Base-by-base conservation (phyloP, 768 basidiomycete species). In the Naganishia kalamii region DNA sequence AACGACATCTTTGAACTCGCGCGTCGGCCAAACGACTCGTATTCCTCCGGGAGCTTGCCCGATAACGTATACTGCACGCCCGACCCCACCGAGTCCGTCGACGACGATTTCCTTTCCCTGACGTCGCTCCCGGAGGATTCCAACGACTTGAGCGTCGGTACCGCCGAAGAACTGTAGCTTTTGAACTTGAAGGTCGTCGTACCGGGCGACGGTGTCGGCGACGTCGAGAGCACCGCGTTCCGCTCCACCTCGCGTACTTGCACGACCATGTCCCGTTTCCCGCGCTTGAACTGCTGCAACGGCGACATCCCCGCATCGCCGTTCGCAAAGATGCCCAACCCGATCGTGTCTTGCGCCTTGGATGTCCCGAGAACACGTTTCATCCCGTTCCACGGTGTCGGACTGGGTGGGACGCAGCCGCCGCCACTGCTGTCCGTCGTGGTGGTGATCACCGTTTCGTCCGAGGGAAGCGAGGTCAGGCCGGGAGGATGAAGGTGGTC, bases 351-450 rank as follows among this genome's bases (percentile, higher is more conserved):
- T 19, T 35, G n/a, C 21, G 17, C n/a, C 37, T 33, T 21, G 23
- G 37, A 21, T 17, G 54, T 35, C 2, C 21, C 35, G 13, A 57
- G 54, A 23, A n/a, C 35, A 4, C 54, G 54, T 40, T 40, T 37
- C 21, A 41, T 37, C 4, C 54, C 54, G 13, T 57, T 19, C 6
- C 37, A 37, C 1, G 54, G 54, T 6, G 54, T 57, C 8, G 54
- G 54, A 57, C 54, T 57, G 4, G 54, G 35, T 37, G 33, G 21
- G 21, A 57, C 21, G n/a, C n/a, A n/a, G 10, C 54, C 54, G 10
- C n/a, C 21, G 21, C 54, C 54, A n/a, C 54, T 57, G 37, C 54
- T 57, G 8, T 33, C 54, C 21, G 54, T 57, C 23, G 54, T 57
- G 21, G 37, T 33, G 21, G 54, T 57, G 54, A 37, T 57, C 4